Percentiles rank a stretch among this genome's conserved stretches.
Conservation (phyloP, 345 rosid genomes). For the Acer negundo region DNA sequence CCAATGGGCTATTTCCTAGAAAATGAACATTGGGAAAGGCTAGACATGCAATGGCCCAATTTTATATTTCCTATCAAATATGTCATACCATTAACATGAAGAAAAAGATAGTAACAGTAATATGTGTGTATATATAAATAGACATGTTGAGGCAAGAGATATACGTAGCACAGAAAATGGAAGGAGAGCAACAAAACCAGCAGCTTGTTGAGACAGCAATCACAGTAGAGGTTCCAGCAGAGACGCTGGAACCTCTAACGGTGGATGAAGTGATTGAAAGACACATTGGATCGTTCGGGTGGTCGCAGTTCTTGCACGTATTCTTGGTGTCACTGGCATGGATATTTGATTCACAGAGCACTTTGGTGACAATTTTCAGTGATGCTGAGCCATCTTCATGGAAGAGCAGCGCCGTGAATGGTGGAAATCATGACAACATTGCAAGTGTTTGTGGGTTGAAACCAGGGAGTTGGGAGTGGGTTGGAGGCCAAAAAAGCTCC, state of each 20-base stretch:
- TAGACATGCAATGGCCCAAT: no score
- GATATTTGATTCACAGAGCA: constrained; percentile 69
- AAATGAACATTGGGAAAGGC: no score
- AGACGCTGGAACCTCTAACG: constrained; percentile 44
- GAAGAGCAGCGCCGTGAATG: constrained; percentile 22
- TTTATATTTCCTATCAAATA: no score
- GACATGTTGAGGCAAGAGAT: background rate
- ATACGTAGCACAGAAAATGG: background rate
- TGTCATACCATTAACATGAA: no score
- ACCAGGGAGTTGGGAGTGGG: constrained; percentile 73
- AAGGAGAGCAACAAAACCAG: background rate
- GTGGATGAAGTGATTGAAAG: constrained; percentile 70
- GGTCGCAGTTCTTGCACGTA: constrained; percentile 65
- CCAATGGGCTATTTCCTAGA: no score
- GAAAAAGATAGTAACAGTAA: background rate
- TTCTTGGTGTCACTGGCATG: constrained; percentile 65
- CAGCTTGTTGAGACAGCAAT: background rate
- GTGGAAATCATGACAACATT: constrained; percentile 15
- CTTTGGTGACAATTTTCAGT: constrained; percentile 65
- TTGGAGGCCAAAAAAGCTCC: constrained; percentile 46
- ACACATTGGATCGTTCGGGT: constrained; percentile 63
- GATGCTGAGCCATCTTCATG: constrained; percentile 64
- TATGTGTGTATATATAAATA: no score
- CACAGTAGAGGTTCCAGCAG: constrained; percentile 3
- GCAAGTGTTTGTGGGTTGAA: constrained; percentile 48